A percentile compares a stretch with the other conserved stretches of the same genome.
These are phyloP conservation scores for Nelumbo lutea DNA, from an alignment of 164 flowering plant genomes.

Conservation along the genomic window DNA sequence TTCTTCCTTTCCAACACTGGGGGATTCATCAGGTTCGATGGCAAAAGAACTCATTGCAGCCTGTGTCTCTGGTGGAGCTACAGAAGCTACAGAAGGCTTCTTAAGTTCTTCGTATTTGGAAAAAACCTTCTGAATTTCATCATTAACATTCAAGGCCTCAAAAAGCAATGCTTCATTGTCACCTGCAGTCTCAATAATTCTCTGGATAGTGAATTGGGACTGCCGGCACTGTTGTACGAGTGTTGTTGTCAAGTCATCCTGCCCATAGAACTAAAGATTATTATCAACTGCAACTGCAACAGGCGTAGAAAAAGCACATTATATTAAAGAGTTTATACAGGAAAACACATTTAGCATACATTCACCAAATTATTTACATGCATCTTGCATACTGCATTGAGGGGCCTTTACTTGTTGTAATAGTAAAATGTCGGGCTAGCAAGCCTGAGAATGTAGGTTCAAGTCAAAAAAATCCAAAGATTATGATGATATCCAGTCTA, in stretches of 20 bases:
- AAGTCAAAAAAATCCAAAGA: too few relatives aligned
- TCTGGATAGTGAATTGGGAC: slow-evolving; percentile 63
- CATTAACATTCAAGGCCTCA: slow-evolving; percentile 92
- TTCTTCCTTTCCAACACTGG: slow-evolving; percentile 58
- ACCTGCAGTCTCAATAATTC: slow-evolving; percentile 79
- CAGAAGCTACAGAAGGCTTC: slow-evolving; percentile 37
- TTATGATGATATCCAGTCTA: too few relatives aligned
- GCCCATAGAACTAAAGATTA: slow-evolving; percentile 16
- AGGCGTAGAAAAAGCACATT: too few relatives aligned
- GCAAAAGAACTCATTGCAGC: slow-evolving; percentile 95
- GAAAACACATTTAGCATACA: too few relatives aligned
- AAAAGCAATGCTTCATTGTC: slow-evolving; percentile 93
- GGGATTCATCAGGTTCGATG: slow-evolving; percentile 89
- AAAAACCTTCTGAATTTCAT: slow-evolving; percentile 79
- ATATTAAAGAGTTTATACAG: too few relatives aligned
- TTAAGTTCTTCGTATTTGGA: slow-evolving; percentile 69
- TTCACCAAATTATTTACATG: too few relatives aligned
- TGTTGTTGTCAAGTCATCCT: slow-evolving; percentile 91
- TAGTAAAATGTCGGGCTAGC: too few relatives aligned
- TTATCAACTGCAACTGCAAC: background rate
- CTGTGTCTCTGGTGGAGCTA: slow-evolving; percentile 39
- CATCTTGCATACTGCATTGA: too few relatives aligned
- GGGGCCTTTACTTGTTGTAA: too few relatives aligned
- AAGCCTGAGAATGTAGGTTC: too few relatives aligned
- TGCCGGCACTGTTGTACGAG: slow-evolving; percentile 82